phyloP scores from a whole-genome alignment of 495 filamentous ascomycete species.

The Penicillium turbatum region DNA sequence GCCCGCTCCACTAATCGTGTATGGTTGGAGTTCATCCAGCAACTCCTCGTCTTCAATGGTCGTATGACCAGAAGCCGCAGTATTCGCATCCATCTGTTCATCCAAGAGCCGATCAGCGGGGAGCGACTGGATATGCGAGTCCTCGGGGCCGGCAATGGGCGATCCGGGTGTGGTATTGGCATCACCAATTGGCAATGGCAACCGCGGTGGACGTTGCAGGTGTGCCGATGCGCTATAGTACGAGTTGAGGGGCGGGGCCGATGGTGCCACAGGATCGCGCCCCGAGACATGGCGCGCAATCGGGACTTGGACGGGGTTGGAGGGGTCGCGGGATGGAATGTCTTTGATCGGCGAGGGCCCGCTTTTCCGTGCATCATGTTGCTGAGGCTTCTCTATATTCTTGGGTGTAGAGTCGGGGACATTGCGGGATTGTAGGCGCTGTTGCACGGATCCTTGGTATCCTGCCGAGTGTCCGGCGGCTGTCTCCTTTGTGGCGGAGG shows the following conservation, averaged over 20 bases:
- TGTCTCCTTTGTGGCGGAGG: slow-evolving; percentile 40
- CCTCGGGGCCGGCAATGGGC: slow-evolving; percentile 65
- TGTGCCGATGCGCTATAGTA: slow-evolving; percentile 51
- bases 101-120: slow-evolving; percentile 49
- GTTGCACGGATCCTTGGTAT: slow-evolving; percentile 34
- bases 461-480: slow-evolving; percentile 39
- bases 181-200: slow-evolving; percentile 89
- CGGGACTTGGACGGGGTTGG: slow-evolving; percentile 52
- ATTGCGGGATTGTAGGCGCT: slow-evolving; percentile 40
- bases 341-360: slow-evolving; percentile 25
- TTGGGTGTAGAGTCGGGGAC: slow-evolving; percentile 23
- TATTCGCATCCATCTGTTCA: slow-evolving; percentile 40
- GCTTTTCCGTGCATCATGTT: slow-evolving; percentile 19
- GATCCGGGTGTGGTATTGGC: slow-evolving; percentile 81
- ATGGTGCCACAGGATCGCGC: slow-evolving; percentile 38
- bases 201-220: slow-evolving; percentile 72
- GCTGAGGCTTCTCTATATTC: slow-evolving; percentile 19
- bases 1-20: slow-evolving; percentile 50
- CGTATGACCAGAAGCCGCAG: slow-evolving; percentile 62
- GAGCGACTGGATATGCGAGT: slow-evolving; percentile 46
- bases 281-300: slow-evolving; percentile 30
- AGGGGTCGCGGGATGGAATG: slow-evolving; percentile 29
- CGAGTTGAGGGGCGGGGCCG: slow-evolving; percentile 44
- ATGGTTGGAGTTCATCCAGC: slow-evolving; percentile 62
- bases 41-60: slow-evolving; percentile 77